These are phyloP conservation scores for Rhodotorula graminis DNA, from an alignment of 768 basidiomycete species.

Conservation along the genomic window DNA sequence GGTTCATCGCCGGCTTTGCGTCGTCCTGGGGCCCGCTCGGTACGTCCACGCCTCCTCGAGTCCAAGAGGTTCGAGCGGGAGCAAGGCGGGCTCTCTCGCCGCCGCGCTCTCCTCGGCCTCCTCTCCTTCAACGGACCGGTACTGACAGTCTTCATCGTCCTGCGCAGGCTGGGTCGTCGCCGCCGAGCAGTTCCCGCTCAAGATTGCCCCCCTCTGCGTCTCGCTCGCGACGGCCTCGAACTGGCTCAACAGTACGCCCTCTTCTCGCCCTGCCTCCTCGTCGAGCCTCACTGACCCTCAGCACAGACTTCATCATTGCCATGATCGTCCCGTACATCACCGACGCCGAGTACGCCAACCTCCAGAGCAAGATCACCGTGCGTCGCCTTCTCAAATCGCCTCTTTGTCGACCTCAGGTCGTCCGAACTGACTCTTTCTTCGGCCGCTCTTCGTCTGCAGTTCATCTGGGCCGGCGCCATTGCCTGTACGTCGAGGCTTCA, in stretches of 20 bases:
- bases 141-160: too few relatives aligned
- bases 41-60: background rate
- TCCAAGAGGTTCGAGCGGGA: too few relatives aligned
- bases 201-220: conserved; percentile 35
- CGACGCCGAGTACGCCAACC: conserved; percentile 33
- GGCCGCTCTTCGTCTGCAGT: background rate
- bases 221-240: conserved; percentile 34
- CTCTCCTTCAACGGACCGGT: too few relatives aligned
- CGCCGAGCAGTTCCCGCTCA: conserved; percentile 37
- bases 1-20: conserved; percentile 35
- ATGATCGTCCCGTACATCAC: conserved; percentile 36
- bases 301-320: background rate
- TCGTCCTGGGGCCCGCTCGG: background rate
- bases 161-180: conserved; percentile 18
- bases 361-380: conserved; percentile 14
- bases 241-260: conserved; percentile 28
- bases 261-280: background rate
- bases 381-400: too few relatives aligned
- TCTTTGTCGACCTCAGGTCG: too few relatives aligned
- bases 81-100: too few relatives aligned
- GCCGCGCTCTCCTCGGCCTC: too few relatives aligned
- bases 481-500: background rate
- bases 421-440: background rate
- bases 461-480: conserved; percentile 26
- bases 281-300: background rate